A percentile compares a stretch with the other conserved stretches of the same genome.
These are phyloP conservation scores for Acanthamoeba healyi DNA, from an alignment of 208 protist species.

Conservation along the genomic window DNA sequence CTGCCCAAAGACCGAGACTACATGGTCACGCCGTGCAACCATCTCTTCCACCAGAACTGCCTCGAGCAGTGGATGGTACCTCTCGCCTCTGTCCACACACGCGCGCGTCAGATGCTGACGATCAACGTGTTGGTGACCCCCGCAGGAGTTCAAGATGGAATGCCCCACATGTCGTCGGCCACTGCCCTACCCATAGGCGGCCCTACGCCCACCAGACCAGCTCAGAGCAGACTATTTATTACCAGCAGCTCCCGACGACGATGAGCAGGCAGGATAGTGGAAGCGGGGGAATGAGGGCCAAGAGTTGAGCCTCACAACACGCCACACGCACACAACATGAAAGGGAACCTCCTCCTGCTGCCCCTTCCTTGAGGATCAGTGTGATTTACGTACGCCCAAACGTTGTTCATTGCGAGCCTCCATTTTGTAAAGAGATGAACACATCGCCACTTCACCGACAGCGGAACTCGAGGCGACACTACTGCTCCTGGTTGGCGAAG, in stretches of 20 bases:
- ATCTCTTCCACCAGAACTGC: conserved; percentile 71
- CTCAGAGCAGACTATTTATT: conserved; percentile 11
- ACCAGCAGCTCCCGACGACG: too few species aligned
- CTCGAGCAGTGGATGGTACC: conserved; percentile 65
- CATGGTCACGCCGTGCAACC: conserved; percentile 75
- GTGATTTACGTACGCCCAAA: too few species aligned
- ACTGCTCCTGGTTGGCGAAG: background rate
- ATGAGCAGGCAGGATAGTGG: background rate
- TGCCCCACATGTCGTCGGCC: conserved; percentile 64
- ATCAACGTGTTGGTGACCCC: background rate
- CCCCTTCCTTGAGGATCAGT: too few species aligned
- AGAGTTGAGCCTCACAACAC: background rate
- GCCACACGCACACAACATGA: too few species aligned
- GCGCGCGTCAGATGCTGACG: background rate
- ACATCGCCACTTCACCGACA: background rate
- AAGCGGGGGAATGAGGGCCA: background rate
- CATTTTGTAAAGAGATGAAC: background rate
- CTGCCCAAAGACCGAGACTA: conserved; percentile 29
- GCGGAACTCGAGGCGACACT: too few species aligned
- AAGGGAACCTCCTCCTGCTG: too few species aligned
- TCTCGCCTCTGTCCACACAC: too few species aligned
- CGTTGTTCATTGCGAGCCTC: too few species aligned
- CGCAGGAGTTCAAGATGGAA: conserved; percentile 65
- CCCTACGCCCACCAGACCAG: background rate
- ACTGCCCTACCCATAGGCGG: conserved; percentile 24